phyloP scores from a whole-genome alignment of 495 filamentous ascomycete species.

The Talaromyces liani region DNA sequence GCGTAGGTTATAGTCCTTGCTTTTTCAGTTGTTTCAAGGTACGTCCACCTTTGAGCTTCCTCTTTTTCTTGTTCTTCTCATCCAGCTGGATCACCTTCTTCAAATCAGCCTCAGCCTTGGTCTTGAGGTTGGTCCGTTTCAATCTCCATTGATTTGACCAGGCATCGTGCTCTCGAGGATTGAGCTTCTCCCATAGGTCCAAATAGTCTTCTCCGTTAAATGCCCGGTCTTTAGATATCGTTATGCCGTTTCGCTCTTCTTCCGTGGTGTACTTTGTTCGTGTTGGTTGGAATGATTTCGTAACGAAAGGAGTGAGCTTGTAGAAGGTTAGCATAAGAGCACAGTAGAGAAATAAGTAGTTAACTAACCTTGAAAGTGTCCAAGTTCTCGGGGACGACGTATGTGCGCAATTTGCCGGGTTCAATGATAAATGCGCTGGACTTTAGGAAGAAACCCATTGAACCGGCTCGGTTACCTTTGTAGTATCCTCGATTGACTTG shows the following conservation, averaged over 20 bases:
- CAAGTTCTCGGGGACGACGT: constrained; percentile 65
- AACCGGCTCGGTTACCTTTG: constrained; percentile 86
- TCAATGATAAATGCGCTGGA: constrained; percentile 79
- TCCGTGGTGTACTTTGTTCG: constrained; percentile 29
- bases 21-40: background rate
- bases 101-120: background rate
- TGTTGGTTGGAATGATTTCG: constrained; percentile 47
- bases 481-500: constrained; percentile 89
- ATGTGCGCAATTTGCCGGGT: constrained; percentile 81
- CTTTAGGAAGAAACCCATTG: constrained; percentile 80
- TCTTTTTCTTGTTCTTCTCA: constrained; percentile 1
- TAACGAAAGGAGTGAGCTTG: constrained; percentile 85
- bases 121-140: background rate
- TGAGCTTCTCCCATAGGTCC: constrained; percentile 24
- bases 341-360: background rate
- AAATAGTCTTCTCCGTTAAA: constrained; percentile 33
- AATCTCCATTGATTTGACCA: background rate
- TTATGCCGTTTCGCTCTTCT: constrained; percentile 19
- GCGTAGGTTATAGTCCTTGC: background rate
- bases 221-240: constrained; percentile 20
- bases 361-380: constrained; percentile 60
- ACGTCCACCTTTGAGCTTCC: constrained; percentile 1
- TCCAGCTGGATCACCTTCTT: background rate
- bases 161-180: background rate
- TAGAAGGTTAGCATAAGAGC: background rate